Evolutionary conservation across 257 asterid species (phyloP).

Genomic region (Rhazya stricta): DNA sequence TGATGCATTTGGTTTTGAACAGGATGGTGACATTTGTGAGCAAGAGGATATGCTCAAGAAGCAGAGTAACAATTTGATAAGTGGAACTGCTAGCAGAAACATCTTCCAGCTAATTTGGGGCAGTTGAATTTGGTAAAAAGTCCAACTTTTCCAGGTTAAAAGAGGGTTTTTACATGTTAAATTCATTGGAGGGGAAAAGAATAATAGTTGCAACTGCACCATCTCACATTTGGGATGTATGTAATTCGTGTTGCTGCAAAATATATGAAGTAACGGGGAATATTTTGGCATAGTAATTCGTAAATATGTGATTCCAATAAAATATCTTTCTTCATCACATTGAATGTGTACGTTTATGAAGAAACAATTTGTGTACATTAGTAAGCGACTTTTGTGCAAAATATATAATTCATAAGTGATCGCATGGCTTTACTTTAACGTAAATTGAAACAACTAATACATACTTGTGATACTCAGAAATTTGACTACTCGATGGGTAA

Average conservation of each 20-base stretch:
- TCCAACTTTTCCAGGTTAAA: neutral
- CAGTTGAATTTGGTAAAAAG: constrained; percentile 19
- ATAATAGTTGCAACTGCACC: neutral
- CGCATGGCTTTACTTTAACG: too few relatives aligned
- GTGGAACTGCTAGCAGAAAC: constrained; percentile 73
- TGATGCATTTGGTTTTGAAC: constrained; percentile 12
- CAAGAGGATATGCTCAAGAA: constrained; percentile 92
- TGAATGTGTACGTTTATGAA: too few relatives aligned
- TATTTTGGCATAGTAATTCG: neutral
- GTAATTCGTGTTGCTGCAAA: too few relatives aligned
- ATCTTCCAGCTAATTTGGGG: constrained; percentile 87
- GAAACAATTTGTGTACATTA: too few relatives aligned
- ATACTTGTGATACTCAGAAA: too few relatives aligned
- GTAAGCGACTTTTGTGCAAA: too few relatives aligned
- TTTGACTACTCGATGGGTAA: too few relatives aligned
- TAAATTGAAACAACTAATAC: too few relatives aligned
- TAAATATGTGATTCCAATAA: neutral
- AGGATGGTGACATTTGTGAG: constrained; percentile 66
- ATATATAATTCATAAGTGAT: too few relatives aligned
- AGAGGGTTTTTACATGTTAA: neutral
- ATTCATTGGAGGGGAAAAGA: neutral
- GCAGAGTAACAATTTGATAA: constrained; percentile 69
- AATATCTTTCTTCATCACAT: too few relatives aligned
- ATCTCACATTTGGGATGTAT: too few relatives aligned
- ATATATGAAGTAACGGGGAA: too few relatives aligned